These are phyloP conservation scores for Linanthus parryae DNA, from an alignment of 148 eudicot genomes.

Conservation along the genomic window DNA sequence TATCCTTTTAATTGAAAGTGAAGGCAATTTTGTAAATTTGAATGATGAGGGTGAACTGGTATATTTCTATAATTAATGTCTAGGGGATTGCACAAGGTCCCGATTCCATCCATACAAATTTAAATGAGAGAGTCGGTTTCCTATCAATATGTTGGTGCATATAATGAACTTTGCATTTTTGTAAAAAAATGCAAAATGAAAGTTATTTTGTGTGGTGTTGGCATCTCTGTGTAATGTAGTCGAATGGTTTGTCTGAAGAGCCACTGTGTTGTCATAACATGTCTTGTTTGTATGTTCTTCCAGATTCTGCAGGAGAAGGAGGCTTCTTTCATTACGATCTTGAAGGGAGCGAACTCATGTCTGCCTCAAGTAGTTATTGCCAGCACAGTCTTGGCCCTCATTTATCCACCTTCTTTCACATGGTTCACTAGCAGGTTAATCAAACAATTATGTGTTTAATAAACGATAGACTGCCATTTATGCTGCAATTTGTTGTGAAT, in stretches of 20 bases:
- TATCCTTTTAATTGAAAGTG: no score
- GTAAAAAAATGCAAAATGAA: no score
- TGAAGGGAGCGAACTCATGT: conserved; percentile 74
- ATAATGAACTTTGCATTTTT: neutral
- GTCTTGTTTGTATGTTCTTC: conserved; percentile 10
- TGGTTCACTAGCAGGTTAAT: conserved; percentile 95
- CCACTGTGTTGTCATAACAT: neutral
- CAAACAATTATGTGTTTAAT: no score
- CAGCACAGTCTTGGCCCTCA: conserved; percentile 81
- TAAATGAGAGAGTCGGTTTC: no score
- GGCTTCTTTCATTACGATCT: conserved; percentile 35
- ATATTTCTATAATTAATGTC: neutral
- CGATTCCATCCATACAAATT: no score
- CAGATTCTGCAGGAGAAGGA: conserved; percentile 39
- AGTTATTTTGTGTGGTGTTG: neutral
- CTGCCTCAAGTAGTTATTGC: conserved; percentile 86
- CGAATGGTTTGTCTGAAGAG: neutral
- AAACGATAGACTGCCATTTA: no score
- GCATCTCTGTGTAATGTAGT: neutral
- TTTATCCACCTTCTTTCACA: conserved; percentile 90
- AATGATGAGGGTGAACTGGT: neutral
- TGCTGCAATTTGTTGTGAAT: no score
- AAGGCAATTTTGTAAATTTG: neutral
- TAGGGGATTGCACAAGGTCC: no score
- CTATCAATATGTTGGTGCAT: neutral